Base-by-base conservation (phyloP, 1,284 basidiomycete genomes). In the Grifola frondosa region DNA sequence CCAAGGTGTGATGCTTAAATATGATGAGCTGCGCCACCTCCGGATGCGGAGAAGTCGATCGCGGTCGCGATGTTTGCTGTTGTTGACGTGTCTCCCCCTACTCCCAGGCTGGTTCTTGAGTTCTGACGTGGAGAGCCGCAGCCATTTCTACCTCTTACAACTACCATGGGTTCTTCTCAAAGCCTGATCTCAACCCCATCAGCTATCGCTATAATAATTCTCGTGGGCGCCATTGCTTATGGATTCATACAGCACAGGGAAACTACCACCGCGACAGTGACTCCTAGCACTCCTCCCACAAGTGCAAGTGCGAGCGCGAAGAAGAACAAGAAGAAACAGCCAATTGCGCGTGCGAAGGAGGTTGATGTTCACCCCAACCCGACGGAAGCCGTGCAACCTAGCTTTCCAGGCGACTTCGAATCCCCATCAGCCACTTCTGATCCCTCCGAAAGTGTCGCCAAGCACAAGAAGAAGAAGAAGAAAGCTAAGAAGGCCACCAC, bases 141-240 rank as follows among this genome's bases (percentile, higher is more conserved):
- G n/a, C n/a, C n/a, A n/a, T n/a, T 37, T 36, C 34, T 30, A 23
- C 19, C 38, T 17, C 22, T 17, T 34, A 8, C 28, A 24, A 8
- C 22, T 37, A 40, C 37, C 40, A 80, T 80, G 78, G 78, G 78
- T 39, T 70, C 71, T 11, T 56, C 69, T 31, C 72, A 74, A 46
- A 78, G 75, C 53, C 59, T 65, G 34, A 37, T 77, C 21, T 64
- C 74, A n/a, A 51, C 67, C 6, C 71, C 73, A 46, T 57, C 65
- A 33, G 61, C 67, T 15, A 39, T 71, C 33, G 65, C 72, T 15
- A 62, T 65, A 15, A 60, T 66, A 23, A 64, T 74, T 34, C 60
- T 75, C 21, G 71, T 67, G 8, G 74, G 72, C 31, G 69, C 70
- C 12, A 58, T 74, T 40, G 69, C 67, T 4, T 59, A 71, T 30